Conservation (phyloP, 768 basidiomycete genomes). For the Leccinum sublutescens region DNA sequence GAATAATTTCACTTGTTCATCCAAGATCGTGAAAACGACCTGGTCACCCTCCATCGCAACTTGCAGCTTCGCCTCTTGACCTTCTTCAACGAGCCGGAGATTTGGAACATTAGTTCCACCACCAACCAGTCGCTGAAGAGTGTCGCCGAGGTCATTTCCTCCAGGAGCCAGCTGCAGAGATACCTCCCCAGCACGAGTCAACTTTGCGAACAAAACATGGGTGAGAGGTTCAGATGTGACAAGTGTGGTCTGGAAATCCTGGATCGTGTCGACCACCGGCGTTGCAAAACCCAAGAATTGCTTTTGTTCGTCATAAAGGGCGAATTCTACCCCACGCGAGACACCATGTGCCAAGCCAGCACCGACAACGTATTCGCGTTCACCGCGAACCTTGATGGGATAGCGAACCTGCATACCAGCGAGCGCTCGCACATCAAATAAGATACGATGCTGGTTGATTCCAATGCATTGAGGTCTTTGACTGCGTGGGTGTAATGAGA, state of each 20-base stretch:
- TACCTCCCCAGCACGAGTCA: background rate
- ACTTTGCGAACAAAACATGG: slow-evolving; percentile 1
- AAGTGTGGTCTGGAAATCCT: slow-evolving; percentile 14
- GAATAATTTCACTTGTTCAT: background rate
- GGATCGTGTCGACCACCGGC: background rate
- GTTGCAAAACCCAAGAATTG: background rate
- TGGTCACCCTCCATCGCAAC: background rate
- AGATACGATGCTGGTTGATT: slow-evolving; percentile 13
- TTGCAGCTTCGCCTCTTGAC: slow-evolving; percentile 1
- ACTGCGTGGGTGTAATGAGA: slow-evolving; percentile 3
- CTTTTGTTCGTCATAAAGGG: slow-evolving; percentile 14
- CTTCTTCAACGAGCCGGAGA: background rate
- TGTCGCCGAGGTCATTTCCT: background rate
- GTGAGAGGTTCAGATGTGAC: background rate
- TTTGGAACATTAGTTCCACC: background rate
- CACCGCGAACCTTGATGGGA: background rate
- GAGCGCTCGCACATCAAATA: slow-evolving; percentile 23
- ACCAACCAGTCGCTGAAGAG: background rate
- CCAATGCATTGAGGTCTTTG: slow-evolving; percentile 34
- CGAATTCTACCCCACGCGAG: slow-evolving; percentile 13
- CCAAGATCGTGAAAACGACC: background rate
- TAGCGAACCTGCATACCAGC: slow-evolving; percentile 7
- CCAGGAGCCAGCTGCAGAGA: background rate
- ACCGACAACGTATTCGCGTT: slow-evolving; percentile 16
- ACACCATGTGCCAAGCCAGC: slow-evolving; percentile 30